Percentiles rank a stretch among this genome's conserved stretches.
Evolutionary conservation across 108 stramenopile species (phyloP).

Genomic region (Poteriospumella lacustris): DNA sequence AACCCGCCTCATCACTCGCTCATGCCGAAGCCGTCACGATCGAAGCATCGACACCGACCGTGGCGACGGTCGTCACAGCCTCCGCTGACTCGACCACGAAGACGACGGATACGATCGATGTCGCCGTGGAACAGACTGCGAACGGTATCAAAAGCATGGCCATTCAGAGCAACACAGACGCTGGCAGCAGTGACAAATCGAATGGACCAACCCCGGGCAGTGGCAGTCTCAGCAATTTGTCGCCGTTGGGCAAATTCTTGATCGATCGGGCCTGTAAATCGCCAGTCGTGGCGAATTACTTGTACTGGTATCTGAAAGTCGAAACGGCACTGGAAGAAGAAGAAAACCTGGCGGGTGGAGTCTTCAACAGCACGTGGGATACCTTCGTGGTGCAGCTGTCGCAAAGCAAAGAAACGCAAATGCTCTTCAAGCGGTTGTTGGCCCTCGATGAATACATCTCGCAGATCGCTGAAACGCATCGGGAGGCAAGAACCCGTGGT

Average conservation of each 20-base stretch:
- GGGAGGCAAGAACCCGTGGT: conserved; percentile 55
- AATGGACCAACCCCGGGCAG: not conserved
- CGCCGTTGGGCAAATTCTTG: conserved; percentile 76
- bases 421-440: conserved; percentile 22
- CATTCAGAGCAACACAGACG: not conserved
- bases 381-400: conserved; percentile 60
- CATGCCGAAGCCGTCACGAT: not conserved
- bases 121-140: not conserved
- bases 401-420: conserved; percentile 26
- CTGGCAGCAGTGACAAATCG: not conserved
- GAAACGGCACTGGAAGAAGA: conserved; percentile 57
- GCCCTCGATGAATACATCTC: conserved; percentile 11
- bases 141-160: not conserved
- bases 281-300: conserved; percentile 78
- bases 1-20: conserved; percentile 34
- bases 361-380: conserved; percentile 70
- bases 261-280: conserved; percentile 80
- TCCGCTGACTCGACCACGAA: not conserved
- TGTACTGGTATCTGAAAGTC: conserved; percentile 88
- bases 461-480: conserved; percentile 46
- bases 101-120: not conserved
- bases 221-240: not conserved
- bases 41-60: not conserved
- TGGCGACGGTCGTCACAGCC: not conserved
- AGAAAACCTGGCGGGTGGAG: conserved; percentile 71